phyloP scores from a whole-genome alignment of 2,329 filamentous ascomycete species.

The Epichloe baconii region DNA sequence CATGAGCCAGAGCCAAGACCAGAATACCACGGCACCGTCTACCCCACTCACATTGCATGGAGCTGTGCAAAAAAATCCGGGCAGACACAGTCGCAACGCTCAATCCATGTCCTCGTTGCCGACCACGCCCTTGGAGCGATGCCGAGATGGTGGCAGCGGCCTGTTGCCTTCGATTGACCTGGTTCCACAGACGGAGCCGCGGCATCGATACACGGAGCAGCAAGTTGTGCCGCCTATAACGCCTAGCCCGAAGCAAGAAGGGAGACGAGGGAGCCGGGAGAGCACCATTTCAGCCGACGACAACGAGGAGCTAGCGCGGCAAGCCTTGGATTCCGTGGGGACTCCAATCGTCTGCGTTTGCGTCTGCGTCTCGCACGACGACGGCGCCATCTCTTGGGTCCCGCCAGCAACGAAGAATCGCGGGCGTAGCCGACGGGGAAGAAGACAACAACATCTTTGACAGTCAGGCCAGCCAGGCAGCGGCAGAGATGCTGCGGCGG shows the following conservation, averaged over 20 bases:
- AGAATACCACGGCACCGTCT: slow-evolving; percentile 56
- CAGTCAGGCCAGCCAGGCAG: slow-evolving; percentile 66
- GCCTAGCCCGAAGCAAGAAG: slow-evolving; percentile 27
- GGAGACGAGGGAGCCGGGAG: slow-evolving; percentile 59
- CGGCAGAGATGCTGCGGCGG: slow-evolving; percentile 59
- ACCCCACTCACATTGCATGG: slow-evolving; percentile 45
- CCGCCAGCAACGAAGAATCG: slow-evolving; percentile 10
- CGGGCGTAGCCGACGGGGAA: slow-evolving; percentile 17
- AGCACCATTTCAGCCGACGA: slow-evolving; percentile 69
- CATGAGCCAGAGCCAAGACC: slow-evolving; percentile 46
- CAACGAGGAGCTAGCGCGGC: slow-evolving; percentile 36
- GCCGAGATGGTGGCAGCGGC: slow-evolving; percentile 32
- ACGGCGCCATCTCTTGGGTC: slow-evolving; percentile 8
- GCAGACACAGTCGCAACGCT: slow-evolving; percentile 58
- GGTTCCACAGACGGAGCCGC: slow-evolving; percentile 46
- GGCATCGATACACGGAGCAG: slow-evolving; percentile 27
- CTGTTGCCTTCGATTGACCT: slow-evolving; percentile 52
- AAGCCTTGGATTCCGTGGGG: slow-evolving; percentile 39
- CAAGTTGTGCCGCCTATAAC: slow-evolving; percentile 32
- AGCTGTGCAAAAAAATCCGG: slow-evolving; percentile 32
- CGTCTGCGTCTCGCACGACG: slow-evolving; percentile 13
- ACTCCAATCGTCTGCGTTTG: slow-evolving; percentile 19
- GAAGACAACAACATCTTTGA: slow-evolving; percentile 50
- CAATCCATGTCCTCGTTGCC: slow-evolving; percentile 80
- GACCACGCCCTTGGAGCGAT: slow-evolving; percentile 53